Evolutionary conservation across 2,329 filamentous ascomycete species (phyloP), one percentile per base, ranked within the genome.

Genomic region (Cordyceps javanica): DNA sequence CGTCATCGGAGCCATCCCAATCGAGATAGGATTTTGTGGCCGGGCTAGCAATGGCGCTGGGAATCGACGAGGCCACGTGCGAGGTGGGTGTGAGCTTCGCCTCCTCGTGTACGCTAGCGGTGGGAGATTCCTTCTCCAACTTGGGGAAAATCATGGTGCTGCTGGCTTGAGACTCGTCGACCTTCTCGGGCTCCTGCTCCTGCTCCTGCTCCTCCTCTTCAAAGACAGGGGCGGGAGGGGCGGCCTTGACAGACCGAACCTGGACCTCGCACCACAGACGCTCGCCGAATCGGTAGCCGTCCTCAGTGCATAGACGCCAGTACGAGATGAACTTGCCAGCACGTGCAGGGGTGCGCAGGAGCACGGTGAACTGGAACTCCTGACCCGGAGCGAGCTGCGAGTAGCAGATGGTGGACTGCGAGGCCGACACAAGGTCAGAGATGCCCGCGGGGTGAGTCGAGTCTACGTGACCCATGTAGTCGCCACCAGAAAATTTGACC

Each of bases 101-200:
- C 23, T 81, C 77, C 69, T 90, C 79, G 65, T 95, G 86, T n/a
- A 89, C 82, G 75, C 91, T 96, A 21, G 87, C 81, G 46, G 84
- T 79, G 2, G 92, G 91, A 10, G 91, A 96, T 74, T 97, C 94
- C 76, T 95, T 96, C 65, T 96, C 91, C 39, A 97, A 82, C 72
- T 89, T 96, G 60, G 94, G 94, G 82, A 97, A 97, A 69, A 97
- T 92, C 91, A 97, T 97, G 66, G 86, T 85, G 73, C 87, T 90
- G 41, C 49, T 56, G 38, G 58, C 45, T 16, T 38, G 48, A 8
- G 58, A 53, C 28, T 57, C 26, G 54, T 70, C 66, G 19, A 44
- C 44, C 25, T 59, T 26, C 46, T 63, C 60, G 39, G 63, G 55
- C 51, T 69, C 58, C 63, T 73, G 66, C 57, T 68, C 55, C 57